Conservation (phyloP, 2,329 filamentous ascomycete species). For the Microsporum canis region DNA sequence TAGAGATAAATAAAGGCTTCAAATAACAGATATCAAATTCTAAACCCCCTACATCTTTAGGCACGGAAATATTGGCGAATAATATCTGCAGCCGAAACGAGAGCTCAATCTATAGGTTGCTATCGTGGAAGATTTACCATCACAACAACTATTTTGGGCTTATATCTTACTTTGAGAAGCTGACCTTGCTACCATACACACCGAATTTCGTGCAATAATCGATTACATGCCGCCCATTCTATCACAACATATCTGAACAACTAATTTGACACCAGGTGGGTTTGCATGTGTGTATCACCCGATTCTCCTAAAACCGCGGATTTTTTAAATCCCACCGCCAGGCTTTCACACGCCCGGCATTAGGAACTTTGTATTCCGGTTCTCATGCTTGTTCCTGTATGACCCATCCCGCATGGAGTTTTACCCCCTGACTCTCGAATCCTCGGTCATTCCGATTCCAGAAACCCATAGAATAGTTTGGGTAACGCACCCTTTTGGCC, state of each 20-base stretch:
- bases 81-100: too few relatives aligned
- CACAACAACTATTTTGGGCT: background rate
- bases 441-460: constrained; percentile 1
- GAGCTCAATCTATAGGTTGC: too few relatives aligned
- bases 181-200: too few relatives aligned
- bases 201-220: background rate
- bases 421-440: background rate
- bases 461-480: background rate
- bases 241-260: background rate
- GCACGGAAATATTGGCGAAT: too few relatives aligned
- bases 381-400: background rate
- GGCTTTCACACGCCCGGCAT: background rate
- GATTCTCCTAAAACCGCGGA: background rate
- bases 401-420: background rate
- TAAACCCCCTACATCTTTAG: too few relatives aligned
- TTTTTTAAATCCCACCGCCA: background rate
- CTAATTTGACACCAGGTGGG: background rate
- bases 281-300: background rate
- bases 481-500: background rate
- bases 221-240: background rate
- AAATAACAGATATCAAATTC: too few relatives aligned
- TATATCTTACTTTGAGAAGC: background rate
- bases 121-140: too few relatives aligned
- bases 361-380: background rate
- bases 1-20: too few relatives aligned